Evolutionary conservation across 352 stramenopile genomes (phyloP), one percentile per base, ranked within the genome.

Genomic region (Globisporangium uncinulatum): DNA sequence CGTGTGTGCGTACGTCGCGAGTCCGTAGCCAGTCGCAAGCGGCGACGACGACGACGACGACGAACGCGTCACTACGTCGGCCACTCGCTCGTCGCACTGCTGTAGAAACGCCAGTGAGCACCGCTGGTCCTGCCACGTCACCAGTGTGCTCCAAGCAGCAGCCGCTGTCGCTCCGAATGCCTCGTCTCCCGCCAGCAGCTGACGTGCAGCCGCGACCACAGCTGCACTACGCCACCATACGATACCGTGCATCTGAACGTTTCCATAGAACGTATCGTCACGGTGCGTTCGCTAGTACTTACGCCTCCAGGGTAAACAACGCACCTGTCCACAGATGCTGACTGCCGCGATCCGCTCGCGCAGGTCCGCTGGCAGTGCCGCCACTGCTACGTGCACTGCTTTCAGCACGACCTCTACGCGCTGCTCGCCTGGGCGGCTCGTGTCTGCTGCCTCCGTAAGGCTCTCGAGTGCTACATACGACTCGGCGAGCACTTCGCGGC

Each of bases 171-270:
- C 34, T 44, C 15, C 15, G 59, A n/a, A n/a, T n/a, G 24, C 19
- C 17, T 36, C 36, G 24, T 13, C 39, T 36, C 20, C 41, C 32
- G 51, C 43, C 14, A 82, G 59, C 17, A 86, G 71, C 29, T 54
- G 56, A 48, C 67, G 57, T 8, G 68, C 59, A 19, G 59, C 54
- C 0, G 62, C 59, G 11, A 63, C 36, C 21, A 87, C 75, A 0
- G 67, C 64, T 2, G 64, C 71, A 24, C 74, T 75, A 32, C 68
- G 73, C 84, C 84, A 94, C 84, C 84, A 94, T 44, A 92, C 64
- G 48, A 94, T 92, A 6, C 84, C 84, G 49, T 94, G 84, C 84
- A 94, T 94, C 82, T 94, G 62, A 14, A 3, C 3, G n/a, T n/a
- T n/a, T n/a, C n/a, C n/a, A n/a, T n/a, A n/a, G n/a, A n/a, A n/a